phyloP scores from a whole-genome alignment of 2,329 filamentous ascomycete genomes.

The Penicillium fuscoglaucum region DNA sequence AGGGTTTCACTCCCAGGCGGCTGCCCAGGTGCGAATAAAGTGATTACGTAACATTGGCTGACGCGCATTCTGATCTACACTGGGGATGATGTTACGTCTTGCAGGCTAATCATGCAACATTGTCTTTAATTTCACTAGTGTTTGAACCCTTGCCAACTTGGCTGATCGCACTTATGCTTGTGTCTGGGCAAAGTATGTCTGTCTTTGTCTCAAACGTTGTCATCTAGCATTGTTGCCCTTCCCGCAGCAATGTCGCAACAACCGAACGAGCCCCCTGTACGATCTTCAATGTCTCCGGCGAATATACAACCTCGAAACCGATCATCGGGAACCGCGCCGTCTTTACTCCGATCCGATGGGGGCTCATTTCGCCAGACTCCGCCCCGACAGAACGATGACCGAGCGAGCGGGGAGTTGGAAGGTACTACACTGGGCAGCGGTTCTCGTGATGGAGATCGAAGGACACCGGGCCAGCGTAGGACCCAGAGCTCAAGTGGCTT shows the following conservation, averaged over 20 bases:
- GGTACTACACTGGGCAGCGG: constrained; percentile 40
- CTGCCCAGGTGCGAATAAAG: background rate
- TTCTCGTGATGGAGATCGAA: constrained; percentile 37
- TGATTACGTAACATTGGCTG: constrained; percentile 10
- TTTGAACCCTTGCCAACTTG: background rate
- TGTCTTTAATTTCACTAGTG: background rate
- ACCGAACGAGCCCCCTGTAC: constrained; percentile 18
- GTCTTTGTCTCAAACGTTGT: constrained; percentile 24
- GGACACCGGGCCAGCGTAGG: constrained; percentile 27
- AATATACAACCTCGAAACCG: constrained; percentile 13
- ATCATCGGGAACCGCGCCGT: constrained; percentile 1
- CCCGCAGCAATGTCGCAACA: constrained; percentile 26
- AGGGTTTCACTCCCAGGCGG: background rate
- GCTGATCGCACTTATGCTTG: constrained; percentile 24
- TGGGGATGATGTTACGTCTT: constrained; percentile 1
- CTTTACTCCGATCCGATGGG: constrained; percentile 19
- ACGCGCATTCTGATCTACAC: constrained; percentile 21
- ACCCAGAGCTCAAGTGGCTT: constrained; percentile 44
- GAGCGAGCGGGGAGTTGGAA: constrained; percentile 36
- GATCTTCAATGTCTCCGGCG: constrained; percentile 18
- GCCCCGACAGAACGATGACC: constrained; percentile 31
- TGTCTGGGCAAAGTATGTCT: constrained; percentile 18
- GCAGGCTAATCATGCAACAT: constrained; percentile 4
- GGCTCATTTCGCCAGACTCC: constrained; percentile 18
- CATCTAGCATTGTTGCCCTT: constrained; percentile 21